These are phyloP conservation scores for Ulota crispa DNA, from an alignment of 225 moss, liverwort and hornwort species.

Conservation along the genomic window DNA sequence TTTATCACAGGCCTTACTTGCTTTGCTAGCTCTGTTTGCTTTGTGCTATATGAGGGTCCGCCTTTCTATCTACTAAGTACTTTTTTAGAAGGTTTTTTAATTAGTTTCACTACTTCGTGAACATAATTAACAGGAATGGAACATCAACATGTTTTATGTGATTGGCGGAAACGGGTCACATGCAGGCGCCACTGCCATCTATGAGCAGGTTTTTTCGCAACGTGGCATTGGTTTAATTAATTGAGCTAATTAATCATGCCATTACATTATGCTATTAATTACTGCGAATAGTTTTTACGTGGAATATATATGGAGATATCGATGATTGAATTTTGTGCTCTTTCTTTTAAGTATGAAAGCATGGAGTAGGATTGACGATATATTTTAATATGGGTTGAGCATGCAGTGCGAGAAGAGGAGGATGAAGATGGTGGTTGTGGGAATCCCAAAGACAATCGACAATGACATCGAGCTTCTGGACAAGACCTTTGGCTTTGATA, in stretches of 20 bases:
- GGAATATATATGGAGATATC: neutral
- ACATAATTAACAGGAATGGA: slow-evolving; percentile 58
- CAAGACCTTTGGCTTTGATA: slow-evolving; percentile 95
- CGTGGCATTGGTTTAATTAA: neutral
- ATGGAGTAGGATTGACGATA: neutral
- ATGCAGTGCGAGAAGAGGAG: slow-evolving; percentile 74
- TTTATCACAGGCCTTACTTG: too few species aligned
- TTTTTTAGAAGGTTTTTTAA: accelerated
- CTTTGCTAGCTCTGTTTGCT: too few species aligned
- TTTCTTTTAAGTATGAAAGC: neutral
- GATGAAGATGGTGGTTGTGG: slow-evolving; percentile 81
- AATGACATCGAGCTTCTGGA: slow-evolving; percentile 86
- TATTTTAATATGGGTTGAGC: neutral
- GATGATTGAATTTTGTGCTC: neutral
- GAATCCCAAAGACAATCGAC: slow-evolving; percentile 93
- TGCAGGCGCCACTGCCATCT: slow-evolving; percentile 88
- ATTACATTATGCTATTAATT: neutral
- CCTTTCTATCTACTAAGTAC: too few species aligned
- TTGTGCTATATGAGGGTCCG: too few species aligned
- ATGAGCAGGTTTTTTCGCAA: slow-evolving; percentile 55
- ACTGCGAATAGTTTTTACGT: neutral
- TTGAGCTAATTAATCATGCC: neutral
- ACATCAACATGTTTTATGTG: slow-evolving; percentile 80
- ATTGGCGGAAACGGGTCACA: slow-evolving; percentile 96
- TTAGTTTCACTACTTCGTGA: neutral